Conservation (phyloP, 148 eudicot genomes). For the Chenopodium formosanum region DNA sequence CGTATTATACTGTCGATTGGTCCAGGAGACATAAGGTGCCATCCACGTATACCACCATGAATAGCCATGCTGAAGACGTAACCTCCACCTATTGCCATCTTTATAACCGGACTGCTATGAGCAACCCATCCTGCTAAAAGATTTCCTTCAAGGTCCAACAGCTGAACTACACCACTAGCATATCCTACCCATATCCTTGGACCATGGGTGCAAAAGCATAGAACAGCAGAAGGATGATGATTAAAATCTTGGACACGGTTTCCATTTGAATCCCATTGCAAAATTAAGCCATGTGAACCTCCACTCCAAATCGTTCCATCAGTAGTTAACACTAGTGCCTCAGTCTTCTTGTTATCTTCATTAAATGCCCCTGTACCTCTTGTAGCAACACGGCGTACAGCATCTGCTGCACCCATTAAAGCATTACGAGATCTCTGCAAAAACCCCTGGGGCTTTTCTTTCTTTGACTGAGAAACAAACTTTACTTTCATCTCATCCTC, state of each 20-base stretch:
- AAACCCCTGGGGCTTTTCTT: constrained; percentile 88
- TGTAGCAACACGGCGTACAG: constrained; percentile 89
- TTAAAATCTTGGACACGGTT: constrained; percentile 71
- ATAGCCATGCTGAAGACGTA: constrained; percentile 82
- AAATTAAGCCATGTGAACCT: constrained; percentile 73
- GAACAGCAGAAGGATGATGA: constrained; percentile 66
- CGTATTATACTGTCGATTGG: constrained; percentile 71
- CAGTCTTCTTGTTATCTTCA: constrained; percentile 84
- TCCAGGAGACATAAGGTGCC: constrained; percentile 86
- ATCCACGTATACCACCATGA: constrained; percentile 98
- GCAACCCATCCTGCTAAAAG: constrained; percentile 78
- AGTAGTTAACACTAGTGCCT: constrained; percentile 66
- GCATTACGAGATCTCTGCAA: constrained; percentile 91
- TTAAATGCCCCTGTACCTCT: constrained; percentile 76
- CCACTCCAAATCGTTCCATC: constrained; percentile 93
- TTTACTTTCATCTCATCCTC: constrained; percentile 86
- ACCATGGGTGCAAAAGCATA: constrained; percentile 80
- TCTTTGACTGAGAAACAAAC: constrained; percentile 69
- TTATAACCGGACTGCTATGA: constrained; percentile 83
- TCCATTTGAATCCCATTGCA: constrained; percentile 93
- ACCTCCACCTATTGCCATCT: constrained; percentile 69
- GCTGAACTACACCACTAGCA: constrained; percentile 77
- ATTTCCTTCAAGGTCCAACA: constrained; percentile 84
- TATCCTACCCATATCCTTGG: constrained; percentile 88
- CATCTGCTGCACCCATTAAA: constrained; percentile 97